A percentile compares a stretch with the other conserved stretches of the same genome.
phyloP scores from a whole-genome alignment of 2,329 filamentous ascomycete species.

The Canariomyces notabilis region DNA sequence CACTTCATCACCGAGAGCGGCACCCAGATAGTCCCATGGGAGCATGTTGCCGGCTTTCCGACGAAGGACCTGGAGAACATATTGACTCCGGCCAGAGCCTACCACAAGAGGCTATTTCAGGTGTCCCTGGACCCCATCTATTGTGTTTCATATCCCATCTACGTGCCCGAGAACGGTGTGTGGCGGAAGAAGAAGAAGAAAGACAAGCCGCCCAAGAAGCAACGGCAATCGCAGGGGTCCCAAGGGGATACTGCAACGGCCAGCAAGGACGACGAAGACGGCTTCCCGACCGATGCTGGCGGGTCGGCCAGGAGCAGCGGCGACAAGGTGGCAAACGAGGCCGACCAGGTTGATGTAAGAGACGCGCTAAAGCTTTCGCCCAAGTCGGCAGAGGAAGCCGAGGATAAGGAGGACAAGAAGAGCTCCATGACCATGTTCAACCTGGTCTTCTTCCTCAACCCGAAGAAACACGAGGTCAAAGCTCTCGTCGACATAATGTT shows the following conservation, averaged over 20 bases:
- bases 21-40: constrained; percentile 60
- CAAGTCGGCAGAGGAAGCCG: constrained; percentile 42
- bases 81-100: constrained; percentile 67
- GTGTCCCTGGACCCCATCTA: constrained; percentile 73
- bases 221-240: constrained; percentile 29
- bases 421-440: constrained; percentile 95
- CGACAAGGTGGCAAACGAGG: constrained; percentile 22
- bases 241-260: constrained; percentile 30
- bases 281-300: constrained; percentile 26
- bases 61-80: constrained; percentile 77
- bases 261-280: constrained; percentile 28
- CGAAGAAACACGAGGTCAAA: constrained; percentile 71
- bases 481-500: constrained; percentile 72
- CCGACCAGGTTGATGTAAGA: constrained; percentile 30
- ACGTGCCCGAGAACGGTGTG: constrained; percentile 70
- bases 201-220: constrained; percentile 27
- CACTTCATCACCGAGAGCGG: constrained; percentile 52
- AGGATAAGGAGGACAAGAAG: constrained; percentile 60
- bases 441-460: constrained; percentile 84
- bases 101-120: constrained; percentile 79
- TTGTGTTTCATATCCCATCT: constrained; percentile 78
- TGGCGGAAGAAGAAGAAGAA: constrained; percentile 65
- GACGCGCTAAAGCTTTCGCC: constrained; percentile 29
- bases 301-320: constrained; percentile 19
- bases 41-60: constrained; percentile 67